Conservation (phyloP, 169 alveolate genomes). For the Perkinsus olseni region DNA sequence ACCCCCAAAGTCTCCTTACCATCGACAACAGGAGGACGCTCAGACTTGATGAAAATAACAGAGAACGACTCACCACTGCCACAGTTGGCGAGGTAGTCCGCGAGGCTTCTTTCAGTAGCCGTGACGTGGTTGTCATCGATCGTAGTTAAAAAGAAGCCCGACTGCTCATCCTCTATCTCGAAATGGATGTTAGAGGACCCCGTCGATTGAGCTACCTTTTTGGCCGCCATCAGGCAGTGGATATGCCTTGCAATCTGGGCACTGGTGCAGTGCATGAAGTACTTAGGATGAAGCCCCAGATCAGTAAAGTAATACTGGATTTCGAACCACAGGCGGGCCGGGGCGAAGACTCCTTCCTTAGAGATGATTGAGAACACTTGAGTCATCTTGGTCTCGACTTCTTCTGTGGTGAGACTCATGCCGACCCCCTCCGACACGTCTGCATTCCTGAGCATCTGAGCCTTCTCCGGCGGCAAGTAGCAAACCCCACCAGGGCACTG, state of each 20-base stretch:
- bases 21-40: neutral
- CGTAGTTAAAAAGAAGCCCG: neutral
- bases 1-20: neutral
- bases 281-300: constrained; percentile 11
- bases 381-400: neutral
- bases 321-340: neutral
- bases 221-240: neutral
- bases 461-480: neutral
- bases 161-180: neutral
- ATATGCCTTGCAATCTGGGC: constrained; percentile 12
- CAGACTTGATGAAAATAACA: neutral
- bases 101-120: neutral
- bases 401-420: neutral
- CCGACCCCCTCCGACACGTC: neutral
- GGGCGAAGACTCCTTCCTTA: neutral
- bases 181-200: neutral
- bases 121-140: neutral
- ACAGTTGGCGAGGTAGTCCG: neutral
- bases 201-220: neutral
- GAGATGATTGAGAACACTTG: neutral
- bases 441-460: neutral
- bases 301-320: constrained; percentile 3
- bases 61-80: neutral
- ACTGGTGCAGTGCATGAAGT: constrained; percentile 10
- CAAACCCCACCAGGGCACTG: neutral